Evolutionary conservation across 2,329 filamentous ascomycete genomes (phyloP).

Genomic region (Parastagonospora nodorum): DNA sequence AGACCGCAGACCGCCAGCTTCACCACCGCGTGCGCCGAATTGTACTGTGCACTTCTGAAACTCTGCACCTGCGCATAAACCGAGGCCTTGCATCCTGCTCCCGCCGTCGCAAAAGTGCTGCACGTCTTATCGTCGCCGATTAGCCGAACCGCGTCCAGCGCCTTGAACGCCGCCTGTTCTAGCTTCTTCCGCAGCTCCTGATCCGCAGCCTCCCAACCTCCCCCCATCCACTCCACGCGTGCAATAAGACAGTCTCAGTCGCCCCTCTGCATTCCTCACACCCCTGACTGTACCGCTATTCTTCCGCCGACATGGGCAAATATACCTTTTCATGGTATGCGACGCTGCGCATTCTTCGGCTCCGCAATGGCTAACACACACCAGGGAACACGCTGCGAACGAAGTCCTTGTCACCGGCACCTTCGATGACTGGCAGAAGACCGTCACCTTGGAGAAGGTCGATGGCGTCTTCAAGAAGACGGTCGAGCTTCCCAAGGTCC

Average conservation of each 20-base stretch:
- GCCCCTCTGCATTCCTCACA: slow-evolving; percentile 14
- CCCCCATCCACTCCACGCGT: slow-evolving; percentile 23
- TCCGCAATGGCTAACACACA: slow-evolving; percentile 22
- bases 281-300: slow-evolving; percentile 19
- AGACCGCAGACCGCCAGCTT: slow-evolving; percentile 19
- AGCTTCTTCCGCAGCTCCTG: slow-evolving; percentile 33
- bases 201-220: slow-evolving; percentile 30
- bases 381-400: slow-evolving; percentile 79
- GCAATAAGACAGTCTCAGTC: slow-evolving; percentile 35
- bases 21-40: slow-evolving; percentile 13
- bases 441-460: slow-evolving; percentile 78
- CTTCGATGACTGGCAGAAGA: slow-evolving; percentile 93
- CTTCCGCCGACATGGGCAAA: slow-evolving; percentile 61
- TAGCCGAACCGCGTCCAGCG: slow-evolving; percentile 18
- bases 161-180: slow-evolving; percentile 18
- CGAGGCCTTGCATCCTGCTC: slow-evolving; percentile 16
- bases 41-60: slow-evolving; percentile 7
- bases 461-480: slow-evolving; percentile 76
- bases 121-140: slow-evolving; percentile 23
- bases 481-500: slow-evolving; percentile 71
- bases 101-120: slow-evolving; percentile 5
- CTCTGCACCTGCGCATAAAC: slow-evolving; percentile 17
- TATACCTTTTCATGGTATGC: slow-evolving; percentile 74
- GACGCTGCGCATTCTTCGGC: slow-evolving; percentile 4
- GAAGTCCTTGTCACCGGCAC: slow-evolving; percentile 95